These are phyloP conservation scores for Phytophthora hibernalis DNA, from an alignment of 352 stramenopile species.

Conservation along the genomic window DNA sequence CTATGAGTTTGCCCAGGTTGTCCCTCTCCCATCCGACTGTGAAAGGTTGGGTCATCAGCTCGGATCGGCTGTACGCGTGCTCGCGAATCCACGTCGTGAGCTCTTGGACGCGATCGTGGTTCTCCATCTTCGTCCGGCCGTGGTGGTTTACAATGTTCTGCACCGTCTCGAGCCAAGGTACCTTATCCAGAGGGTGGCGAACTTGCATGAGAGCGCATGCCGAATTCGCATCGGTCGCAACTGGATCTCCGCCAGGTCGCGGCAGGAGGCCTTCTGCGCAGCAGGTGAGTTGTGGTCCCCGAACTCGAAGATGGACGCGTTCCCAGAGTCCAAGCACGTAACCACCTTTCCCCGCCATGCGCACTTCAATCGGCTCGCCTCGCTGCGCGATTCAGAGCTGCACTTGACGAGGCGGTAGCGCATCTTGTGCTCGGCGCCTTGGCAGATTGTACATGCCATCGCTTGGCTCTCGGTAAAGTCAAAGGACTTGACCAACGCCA, in stretches of 20 bases:
- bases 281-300: background rate
- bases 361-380: slow-evolving; percentile 1
- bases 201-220: slow-evolving; percentile 7
- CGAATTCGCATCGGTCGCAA: background rate
- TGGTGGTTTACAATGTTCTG: slow-evolving; percentile 22
- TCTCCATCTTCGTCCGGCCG: background rate
- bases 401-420: background rate
- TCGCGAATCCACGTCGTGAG: background rate
- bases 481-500: background rate
- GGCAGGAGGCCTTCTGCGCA: slow-evolving; percentile 7
- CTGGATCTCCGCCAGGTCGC: too few relatives aligned
- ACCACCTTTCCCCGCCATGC: slow-evolving; percentile 1
- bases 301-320: background rate
- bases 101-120: slow-evolving; percentile 8
- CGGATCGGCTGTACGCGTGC: background rate
- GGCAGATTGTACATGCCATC: too few relatives aligned
- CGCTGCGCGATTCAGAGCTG: background rate
- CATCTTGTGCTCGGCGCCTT: background rate
- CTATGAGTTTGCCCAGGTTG: background rate
- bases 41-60: slow-evolving; percentile 3
- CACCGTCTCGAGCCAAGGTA: background rate
- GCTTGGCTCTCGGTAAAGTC: background rate
- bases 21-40: slow-evolving; percentile 4
- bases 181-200: background rate
- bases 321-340: background rate